Percentiles rank a stretch among this genome's conserved stretches.
Conservation (phyloP, 805 yeast genomes). For the Metschnikowia cubensis region DNA sequence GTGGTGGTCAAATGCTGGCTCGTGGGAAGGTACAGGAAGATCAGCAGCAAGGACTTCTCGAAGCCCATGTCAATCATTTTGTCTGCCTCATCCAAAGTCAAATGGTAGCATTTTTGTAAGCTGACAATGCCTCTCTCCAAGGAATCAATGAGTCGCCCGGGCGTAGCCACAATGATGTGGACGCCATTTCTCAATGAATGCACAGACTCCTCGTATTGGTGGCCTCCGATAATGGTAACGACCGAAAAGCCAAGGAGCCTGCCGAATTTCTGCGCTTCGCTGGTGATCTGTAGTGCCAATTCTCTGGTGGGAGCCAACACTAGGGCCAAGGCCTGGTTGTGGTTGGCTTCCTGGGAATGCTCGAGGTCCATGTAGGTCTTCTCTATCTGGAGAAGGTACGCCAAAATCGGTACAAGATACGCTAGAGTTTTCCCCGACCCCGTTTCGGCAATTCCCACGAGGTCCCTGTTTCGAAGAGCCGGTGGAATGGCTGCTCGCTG, state of each 20-base stretch:
- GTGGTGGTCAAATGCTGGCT: conserved; percentile 21
- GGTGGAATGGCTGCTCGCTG: conserved; percentile 86
- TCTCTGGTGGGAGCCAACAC: conserved; percentile 92
- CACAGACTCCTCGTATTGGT: conserved; percentile 70
- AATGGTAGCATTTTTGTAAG: conserved; percentile 56
- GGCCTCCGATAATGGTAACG: conserved; percentile 85
- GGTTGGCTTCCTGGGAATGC: conserved; percentile 43
- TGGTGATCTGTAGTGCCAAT: conserved; percentile 80
- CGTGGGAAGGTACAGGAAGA: conserved; percentile 53
- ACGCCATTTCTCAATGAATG: conserved; percentile 57
- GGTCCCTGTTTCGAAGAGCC: conserved; percentile 55
- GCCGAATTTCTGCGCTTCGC: conserved; percentile 56
- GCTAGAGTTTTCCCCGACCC: conserved; percentile 95
- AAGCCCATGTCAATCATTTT: conserved; percentile 95
- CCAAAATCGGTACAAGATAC: conserved; percentile 67
- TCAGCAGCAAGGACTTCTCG: conserved; percentile 67
- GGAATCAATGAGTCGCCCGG: conserved; percentile 85
- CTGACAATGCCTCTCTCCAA: conserved; percentile 62
- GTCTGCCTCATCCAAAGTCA: conserved; percentile 92
- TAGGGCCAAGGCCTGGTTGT: conserved; percentile 68
- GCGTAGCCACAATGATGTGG: conserved; percentile 87
- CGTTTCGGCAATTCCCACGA: conserved; percentile 90
- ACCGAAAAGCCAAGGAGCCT: conserved; percentile 38
- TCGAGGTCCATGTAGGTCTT: conserved; percentile 32
- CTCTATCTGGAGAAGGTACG: conserved; percentile 43